phyloP scores from a whole-genome alignment of 805 yeast genomes.

The Metschnikowia lochheadii region DNA sequence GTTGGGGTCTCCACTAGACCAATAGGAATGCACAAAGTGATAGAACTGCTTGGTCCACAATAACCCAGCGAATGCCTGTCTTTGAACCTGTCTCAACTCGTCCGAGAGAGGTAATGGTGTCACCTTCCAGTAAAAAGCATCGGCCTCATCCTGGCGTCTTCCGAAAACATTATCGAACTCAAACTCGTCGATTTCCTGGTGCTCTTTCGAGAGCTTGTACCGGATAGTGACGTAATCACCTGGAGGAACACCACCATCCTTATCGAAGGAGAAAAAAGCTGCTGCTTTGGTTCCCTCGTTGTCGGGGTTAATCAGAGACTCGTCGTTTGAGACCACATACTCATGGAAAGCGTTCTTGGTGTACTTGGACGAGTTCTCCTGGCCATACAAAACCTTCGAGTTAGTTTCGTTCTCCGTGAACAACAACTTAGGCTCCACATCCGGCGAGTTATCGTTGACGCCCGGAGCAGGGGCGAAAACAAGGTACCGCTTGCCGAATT shows the following conservation, averaged over 20 bases:
- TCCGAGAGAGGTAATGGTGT: constrained; percentile 82
- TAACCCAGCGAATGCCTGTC: constrained; percentile 93
- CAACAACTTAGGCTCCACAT: constrained; percentile 69
- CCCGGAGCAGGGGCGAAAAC: constrained; percentile 87
- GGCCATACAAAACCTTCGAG: constrained; percentile 59
- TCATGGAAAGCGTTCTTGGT: constrained; percentile 94
- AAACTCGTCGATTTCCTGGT: constrained; percentile 59
- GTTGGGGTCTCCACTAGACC: constrained; percentile 83
- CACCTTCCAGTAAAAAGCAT: constrained; percentile 85
- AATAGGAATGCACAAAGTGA: constrained; percentile 77
- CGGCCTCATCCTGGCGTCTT: constrained; percentile 80
- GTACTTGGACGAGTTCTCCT: constrained; percentile 53
- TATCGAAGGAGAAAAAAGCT: constrained; percentile 79
- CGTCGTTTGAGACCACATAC: constrained; percentile 57
- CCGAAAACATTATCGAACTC: constrained; percentile 66
- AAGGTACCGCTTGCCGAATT: constrained; percentile 59
- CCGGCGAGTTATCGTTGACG: constrained; percentile 49
- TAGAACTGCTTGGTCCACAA: constrained; percentile 93
- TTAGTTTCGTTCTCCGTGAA: constrained; percentile 93
- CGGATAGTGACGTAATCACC: constrained; percentile 85
- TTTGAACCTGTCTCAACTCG: constrained; percentile 74
- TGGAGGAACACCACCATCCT: constrained; percentile 73
- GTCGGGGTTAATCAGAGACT: constrained; percentile 65
- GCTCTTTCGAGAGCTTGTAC: constrained; percentile 55
- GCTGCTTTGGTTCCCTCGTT: constrained; percentile 75